These are phyloP conservation scores for Comarum palustre DNA, from an alignment of 306 rosid species.

Conservation along the genomic window DNA sequence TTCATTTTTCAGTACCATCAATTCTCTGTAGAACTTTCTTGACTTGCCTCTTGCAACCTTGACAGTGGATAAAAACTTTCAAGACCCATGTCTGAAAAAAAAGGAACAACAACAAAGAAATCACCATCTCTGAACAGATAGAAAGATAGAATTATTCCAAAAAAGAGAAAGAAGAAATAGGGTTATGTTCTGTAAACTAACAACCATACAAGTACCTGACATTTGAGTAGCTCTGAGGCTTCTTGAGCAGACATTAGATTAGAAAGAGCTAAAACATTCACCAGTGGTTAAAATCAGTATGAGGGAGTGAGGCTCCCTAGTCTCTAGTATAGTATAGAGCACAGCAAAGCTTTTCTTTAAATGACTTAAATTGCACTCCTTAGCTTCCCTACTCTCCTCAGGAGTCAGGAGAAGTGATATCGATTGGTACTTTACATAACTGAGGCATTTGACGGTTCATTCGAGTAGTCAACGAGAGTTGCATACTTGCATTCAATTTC, in stretches of 20 bases:
- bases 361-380: conserved; percentile 31
- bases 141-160: neutral
- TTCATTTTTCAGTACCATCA: conserved; percentile 49
- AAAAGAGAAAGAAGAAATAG: neutral
- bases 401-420: neutral
- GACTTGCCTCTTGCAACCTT: conserved; percentile 83
- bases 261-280: conserved; percentile 7
- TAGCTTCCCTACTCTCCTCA: neutral
- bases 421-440: neutral
- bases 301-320: conserved; percentile 20
- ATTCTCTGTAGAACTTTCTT: conserved; percentile 73
- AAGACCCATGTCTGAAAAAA: conserved; percentile 60
- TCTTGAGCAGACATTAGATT: conserved; percentile 45
- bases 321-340: conserved; percentile 15
- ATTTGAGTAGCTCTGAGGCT: conserved; percentile 42
- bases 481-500: neutral
- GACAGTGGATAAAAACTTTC: conserved; percentile 82
- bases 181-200: neutral
- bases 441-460: conserved; percentile 1
- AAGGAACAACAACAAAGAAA: neutral
- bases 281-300: conserved; percentile 5
- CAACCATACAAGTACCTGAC: conserved; percentile 34
- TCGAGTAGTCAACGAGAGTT: neutral
- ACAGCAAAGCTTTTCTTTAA: conserved; percentile 40
- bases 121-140: neutral